Percentiles rank a stretch among this genome's conserved stretches.
Evolutionary conservation across 352 stramenopile genomes (phyloP).

Genomic region (Phytophthora fragariaefolia): DNA sequence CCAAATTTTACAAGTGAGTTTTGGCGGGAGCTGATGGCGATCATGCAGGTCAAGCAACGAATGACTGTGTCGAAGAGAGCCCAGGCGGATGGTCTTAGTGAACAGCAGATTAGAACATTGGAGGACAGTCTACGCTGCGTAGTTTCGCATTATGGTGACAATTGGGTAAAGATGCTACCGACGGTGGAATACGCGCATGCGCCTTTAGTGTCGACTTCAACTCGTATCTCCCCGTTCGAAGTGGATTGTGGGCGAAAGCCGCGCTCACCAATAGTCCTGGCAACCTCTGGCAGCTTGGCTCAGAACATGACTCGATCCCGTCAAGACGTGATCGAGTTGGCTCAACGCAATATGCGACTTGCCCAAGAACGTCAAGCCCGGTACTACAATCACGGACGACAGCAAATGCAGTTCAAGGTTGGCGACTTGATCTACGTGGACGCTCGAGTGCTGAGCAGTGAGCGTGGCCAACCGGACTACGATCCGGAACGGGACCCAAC

Average conservation of each 20-base stretch:
- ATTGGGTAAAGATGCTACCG: conserved; percentile 12
- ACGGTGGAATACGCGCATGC: conserved; percentile 19
- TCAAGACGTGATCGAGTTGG: conserved; percentile 8
- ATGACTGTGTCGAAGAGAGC: conserved; percentile 18
- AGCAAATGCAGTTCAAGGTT: conserved; percentile 5
- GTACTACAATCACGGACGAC: conserved; percentile 4
- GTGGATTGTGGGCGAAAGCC: conserved; percentile 7
- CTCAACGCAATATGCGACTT: conserved; percentile 1
- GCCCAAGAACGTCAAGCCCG: conserved; percentile 8
- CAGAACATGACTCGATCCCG: conserved; percentile 6
- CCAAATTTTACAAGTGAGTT: conserved; percentile 11
- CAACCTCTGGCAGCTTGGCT: not conserved
- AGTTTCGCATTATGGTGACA: conserved; percentile 10
- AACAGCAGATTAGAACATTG: conserved; percentile 8
- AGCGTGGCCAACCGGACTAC: conserved; percentile 6
- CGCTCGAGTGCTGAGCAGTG: conserved; percentile 2
- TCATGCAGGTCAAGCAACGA: conserved; percentile 11
- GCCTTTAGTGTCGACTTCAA: conserved; percentile 8
- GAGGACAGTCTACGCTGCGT: conserved; percentile 18
- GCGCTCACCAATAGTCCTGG: conserved; percentile 7
- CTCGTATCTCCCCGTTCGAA: conserved; percentile 8
- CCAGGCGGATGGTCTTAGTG: conserved; percentile 10
- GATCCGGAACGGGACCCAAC: not conserved
- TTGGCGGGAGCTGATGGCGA: conserved; percentile 12
- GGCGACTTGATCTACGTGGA: conserved; percentile 13